These are phyloP conservation scores for Penicillium sp. DNA, from an alignment of 2,329 filamentous ascomycete genomes.

Conservation along the genomic window DNA sequence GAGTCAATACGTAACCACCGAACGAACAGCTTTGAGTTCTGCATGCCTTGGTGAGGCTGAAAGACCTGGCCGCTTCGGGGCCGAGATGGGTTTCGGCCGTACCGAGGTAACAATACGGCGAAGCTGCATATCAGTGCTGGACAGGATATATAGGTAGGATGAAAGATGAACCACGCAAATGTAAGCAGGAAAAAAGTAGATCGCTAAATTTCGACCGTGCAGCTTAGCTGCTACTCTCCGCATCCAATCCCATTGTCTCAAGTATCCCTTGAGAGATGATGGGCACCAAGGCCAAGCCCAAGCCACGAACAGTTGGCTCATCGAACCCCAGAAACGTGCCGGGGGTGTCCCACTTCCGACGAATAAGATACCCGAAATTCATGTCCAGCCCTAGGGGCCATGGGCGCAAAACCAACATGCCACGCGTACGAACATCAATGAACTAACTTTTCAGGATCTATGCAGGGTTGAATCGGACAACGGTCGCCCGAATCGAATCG, in stretches of 20 bases:
- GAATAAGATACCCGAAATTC: neutral
- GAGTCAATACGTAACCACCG: neutral
- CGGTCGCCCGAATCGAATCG: neutral
- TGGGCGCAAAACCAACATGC: neutral
- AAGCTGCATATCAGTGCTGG: neutral
- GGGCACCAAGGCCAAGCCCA: no score
- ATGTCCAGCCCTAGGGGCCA: no score
- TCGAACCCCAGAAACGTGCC: neutral
- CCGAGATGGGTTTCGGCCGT: neutral
- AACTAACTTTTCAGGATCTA: constrained; percentile 6
- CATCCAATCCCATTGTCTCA: neutral
- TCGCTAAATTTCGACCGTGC: neutral
- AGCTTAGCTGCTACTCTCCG: neutral
- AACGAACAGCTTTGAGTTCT: neutral
- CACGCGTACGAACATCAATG: neutral
- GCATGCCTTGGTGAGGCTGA: neutral
- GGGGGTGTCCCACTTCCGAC: neutral
- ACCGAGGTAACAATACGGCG: no score
- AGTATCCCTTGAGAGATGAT: neutral
- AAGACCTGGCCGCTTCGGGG: neutral
- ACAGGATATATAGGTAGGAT: neutral
- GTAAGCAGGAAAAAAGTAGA: neutral
- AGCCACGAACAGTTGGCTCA: no score
- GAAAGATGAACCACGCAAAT: neutral
- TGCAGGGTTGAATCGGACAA: constrained; percentile 22